Base-by-base conservation (phyloP, 176 grass and related monocot species). In the Triticum aestivum region DNA sequence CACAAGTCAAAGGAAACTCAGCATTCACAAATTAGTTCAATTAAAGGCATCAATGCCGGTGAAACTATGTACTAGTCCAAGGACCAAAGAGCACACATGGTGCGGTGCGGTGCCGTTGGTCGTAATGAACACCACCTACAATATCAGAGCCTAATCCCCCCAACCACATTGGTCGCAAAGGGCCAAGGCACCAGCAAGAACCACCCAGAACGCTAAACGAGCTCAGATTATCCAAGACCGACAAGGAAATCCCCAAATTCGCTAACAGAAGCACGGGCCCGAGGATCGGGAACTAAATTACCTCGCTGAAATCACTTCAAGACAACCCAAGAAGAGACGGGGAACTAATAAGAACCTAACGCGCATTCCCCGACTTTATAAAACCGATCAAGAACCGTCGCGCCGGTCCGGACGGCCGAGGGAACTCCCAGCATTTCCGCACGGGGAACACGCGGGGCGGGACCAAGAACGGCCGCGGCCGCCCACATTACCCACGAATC, bases 391-490 rank as follows among this genome's bases (percentile, higher is more conserved):
- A 88, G 82, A 78, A 82, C 64, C 20, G 47, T 33, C 9, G 69
- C 38, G 29, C 21, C 38, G 49, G 68, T 3, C 76, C 68, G 71
- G 18, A 41, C 5, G 77, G 6, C 51, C 6, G 20, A 85, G 66
- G 52, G 78, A 84, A 85, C 64, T 62, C 15, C 52, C 68, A 29
- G 65, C 80, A 87, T 42, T 41, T 42, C 39, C 26, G 23, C 32
- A 37, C 4, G 70, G 62, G 26, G 70, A 80, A 54, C 9, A 45
- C 44, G 23, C 11, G 77, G 38, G 23, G 6, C 5, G 18, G 62
- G 84, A 81, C 51, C 68, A 87, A 90, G 81, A 91, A 86, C 52
- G 10, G 65, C 82, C 68, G 17, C 54, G 71, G 26, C 66, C 21
- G 34, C 29, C 70, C 39, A 67, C 84, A 86, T 84, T 84, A 42